phyloP scores from a whole-genome alignment of 2,329 filamentous ascomycete species.

The Colletotrichum trifolii region DNA sequence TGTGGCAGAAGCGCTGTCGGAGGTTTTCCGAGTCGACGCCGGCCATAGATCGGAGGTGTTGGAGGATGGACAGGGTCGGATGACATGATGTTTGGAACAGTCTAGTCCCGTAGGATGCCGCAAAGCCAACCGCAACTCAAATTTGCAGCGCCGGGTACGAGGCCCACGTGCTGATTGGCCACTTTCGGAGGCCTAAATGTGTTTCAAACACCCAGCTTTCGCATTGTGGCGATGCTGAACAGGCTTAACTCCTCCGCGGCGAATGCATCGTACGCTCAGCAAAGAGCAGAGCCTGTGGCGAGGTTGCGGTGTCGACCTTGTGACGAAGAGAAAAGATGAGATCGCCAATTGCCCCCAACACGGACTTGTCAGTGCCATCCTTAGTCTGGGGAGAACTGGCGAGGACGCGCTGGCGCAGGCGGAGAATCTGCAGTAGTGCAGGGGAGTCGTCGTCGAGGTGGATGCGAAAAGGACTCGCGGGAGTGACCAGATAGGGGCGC shows the following conservation, averaged over 20 bases:
- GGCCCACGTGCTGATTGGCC: too few relatives aligned
- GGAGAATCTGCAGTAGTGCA: slow-evolving; percentile 1
- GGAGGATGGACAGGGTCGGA: not conserved
- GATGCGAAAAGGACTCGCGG: not conserved
- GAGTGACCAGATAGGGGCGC: not conserved
- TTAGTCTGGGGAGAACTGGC: slow-evolving; percentile 12
- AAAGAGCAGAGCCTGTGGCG: not conserved
- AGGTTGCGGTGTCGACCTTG: not conserved
- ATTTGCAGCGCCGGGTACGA: not conserved
- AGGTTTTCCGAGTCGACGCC: slow-evolving; percentile 21
- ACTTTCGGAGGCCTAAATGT: not conserved
- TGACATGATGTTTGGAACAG: not conserved
- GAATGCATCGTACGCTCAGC: slow-evolving; percentile 7
- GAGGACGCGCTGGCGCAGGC: slow-evolving; percentile 4
- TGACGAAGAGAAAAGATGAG: slow-evolving; percentile 13
- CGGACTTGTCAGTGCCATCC: not conserved
- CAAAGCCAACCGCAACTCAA: slow-evolving; percentile 21
- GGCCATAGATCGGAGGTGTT: slow-evolving; percentile 24
- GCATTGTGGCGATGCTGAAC: slow-evolving; percentile 12
- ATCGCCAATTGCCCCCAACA: slow-evolving; percentile 9
- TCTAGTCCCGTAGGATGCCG: slow-evolving; percentile 4
- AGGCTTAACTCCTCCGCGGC: slow-evolving; percentile 6
- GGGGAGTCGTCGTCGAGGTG: slow-evolving; percentile 2
- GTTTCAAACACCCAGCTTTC: slow-evolving; percentile 11
- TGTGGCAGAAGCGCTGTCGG: slow-evolving; percentile 1